phyloP scores from a whole-genome alignment of 2,329 filamentous ascomycete genomes.

The Penicillium sp. region DNA sequence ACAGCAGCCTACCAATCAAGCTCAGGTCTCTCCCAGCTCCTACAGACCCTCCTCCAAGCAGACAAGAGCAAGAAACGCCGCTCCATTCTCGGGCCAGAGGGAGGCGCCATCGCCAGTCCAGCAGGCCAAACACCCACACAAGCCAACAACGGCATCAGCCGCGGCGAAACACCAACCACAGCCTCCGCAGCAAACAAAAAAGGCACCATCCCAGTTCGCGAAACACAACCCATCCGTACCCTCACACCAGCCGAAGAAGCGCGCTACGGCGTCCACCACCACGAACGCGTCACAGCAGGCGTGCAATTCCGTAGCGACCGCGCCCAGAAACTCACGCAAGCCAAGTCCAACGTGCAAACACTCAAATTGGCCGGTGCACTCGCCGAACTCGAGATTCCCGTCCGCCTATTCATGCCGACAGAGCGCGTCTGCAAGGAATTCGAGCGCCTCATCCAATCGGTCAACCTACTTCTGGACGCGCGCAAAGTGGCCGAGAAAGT shows the following conservation, averaged over 20 bases:
- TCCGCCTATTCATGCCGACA: conserved; percentile 50
- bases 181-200: conserved; percentile 32
- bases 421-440: conserved; percentile 52
- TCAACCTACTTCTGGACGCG: conserved; percentile 49
- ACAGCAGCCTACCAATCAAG: conserved; percentile 78
- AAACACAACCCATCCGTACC: conserved; percentile 60
- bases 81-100: conserved; percentile 63
- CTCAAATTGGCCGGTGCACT: conserved; percentile 50
- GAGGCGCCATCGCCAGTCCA: conserved; percentile 47
- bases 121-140: conserved; percentile 54
- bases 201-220: conserved; percentile 27
- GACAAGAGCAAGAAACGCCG: conserved; percentile 91
- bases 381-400: conserved; percentile 48
- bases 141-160: conserved; percentile 35
- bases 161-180: conserved; percentile 39
- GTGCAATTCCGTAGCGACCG: conserved; percentile 79
- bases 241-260: conserved; percentile 73
- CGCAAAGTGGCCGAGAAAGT: conserved; percentile 50
- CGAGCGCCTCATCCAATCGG: conserved; percentile 48
- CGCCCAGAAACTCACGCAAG: conserved; percentile 50
- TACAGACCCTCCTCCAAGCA: conserved; percentile 76
- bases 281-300: conserved; percentile 80
- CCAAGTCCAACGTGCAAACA: conserved; percentile 52
- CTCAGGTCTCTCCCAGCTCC: conserved; percentile 72
- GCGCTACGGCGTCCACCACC: conserved; percentile 79